phyloP scores from a whole-genome alignment of 2,329 filamentous ascomycete species.

The Domatiomyces globalis region DNA sequence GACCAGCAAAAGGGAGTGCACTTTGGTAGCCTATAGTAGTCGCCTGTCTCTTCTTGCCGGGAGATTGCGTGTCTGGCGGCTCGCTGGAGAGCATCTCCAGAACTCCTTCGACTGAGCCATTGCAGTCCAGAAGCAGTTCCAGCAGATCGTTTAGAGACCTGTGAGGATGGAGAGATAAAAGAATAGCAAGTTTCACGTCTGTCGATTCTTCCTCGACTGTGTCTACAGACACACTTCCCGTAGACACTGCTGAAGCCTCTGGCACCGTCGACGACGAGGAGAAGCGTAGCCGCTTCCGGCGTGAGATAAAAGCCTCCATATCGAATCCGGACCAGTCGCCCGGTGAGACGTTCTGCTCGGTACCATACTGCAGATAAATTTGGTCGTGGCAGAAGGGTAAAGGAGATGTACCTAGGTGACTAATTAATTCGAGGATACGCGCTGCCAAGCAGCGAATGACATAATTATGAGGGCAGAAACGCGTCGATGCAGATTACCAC shows the following conservation, averaged over 20 bases:
- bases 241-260: background rate
- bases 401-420: too few species aligned
- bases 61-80: slow-evolving; percentile 10
- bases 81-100: slow-evolving; percentile 38
- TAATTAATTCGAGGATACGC: too few species aligned
- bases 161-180: slow-evolving; percentile 60
- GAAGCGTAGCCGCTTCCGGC: slow-evolving; percentile 23
- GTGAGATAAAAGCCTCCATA: slow-evolving; percentile 30
- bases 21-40: slow-evolving; percentile 43
- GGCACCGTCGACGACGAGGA: slow-evolving; percentile 4
- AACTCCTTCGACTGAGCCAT: slow-evolving; percentile 60
- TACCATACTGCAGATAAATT: too few species aligned
- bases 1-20: slow-evolving; percentile 43
- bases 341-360: too few species aligned
- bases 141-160: slow-evolving; percentile 54
- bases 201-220: slow-evolving; percentile 57
- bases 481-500: too few species aligned
- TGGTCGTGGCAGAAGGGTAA: too few species aligned
- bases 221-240: background rate
- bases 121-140: slow-evolving; percentile 61
- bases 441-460: too few species aligned
- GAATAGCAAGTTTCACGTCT: slow-evolving; percentile 72
- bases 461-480: too few species aligned
- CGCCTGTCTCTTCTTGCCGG: slow-evolving; percentile 26
- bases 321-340: slow-evolving; percentile 10